Percentiles rank a stretch among this genome's conserved stretches.
These are phyloP conservation scores for Acanthamoeba castellanii DNA, from an alignment of 208 protist genomes.

Conservation along the genomic window DNA sequence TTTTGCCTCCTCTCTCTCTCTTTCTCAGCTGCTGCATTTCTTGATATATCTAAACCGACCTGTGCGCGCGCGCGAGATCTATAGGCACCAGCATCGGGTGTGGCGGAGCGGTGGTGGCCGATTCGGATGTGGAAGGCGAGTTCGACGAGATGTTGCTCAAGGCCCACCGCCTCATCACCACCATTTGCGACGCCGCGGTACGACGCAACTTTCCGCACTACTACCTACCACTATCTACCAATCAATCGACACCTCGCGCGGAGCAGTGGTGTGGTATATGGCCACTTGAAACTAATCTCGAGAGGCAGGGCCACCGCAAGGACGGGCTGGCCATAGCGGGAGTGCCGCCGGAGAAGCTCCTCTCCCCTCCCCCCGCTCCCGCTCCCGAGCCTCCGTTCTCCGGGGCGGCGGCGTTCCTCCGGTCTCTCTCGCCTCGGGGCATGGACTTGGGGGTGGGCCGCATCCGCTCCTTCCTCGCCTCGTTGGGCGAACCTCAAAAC, in stretches of 20 bases:
- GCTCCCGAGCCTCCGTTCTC: too few species aligned
- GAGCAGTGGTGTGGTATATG: too few species aligned
- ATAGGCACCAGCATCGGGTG: constrained; percentile 76
- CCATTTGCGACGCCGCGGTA: not conserved
- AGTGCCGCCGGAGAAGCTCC: not conserved
- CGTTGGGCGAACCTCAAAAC: not conserved
- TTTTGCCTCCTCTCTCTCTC: not conserved
- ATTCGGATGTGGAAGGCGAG: constrained; percentile 82
- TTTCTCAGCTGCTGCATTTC: too few species aligned
- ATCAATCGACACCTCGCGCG: too few species aligned
- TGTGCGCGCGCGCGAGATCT: too few species aligned
- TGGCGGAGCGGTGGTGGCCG: constrained; percentile 86
- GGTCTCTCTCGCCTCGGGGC: not conserved
- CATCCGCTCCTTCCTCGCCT: not conserved
- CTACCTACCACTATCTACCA: too few species aligned
- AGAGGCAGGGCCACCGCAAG: not conserved
- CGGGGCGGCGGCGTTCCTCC: not conserved
- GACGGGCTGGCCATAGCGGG: not conserved
- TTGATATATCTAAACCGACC: too few species aligned
- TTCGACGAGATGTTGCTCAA: constrained; percentile 88
- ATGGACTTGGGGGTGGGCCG: constrained; percentile 34
- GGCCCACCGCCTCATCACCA: constrained; percentile 67
- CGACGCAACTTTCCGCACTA: not conserved
- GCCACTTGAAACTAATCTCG: too few species aligned
- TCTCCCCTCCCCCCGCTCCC: not conserved